Evolutionary conservation across 1,139 yeast genomes (phyloP).

Genomic region (Taphrina populina): DNA sequence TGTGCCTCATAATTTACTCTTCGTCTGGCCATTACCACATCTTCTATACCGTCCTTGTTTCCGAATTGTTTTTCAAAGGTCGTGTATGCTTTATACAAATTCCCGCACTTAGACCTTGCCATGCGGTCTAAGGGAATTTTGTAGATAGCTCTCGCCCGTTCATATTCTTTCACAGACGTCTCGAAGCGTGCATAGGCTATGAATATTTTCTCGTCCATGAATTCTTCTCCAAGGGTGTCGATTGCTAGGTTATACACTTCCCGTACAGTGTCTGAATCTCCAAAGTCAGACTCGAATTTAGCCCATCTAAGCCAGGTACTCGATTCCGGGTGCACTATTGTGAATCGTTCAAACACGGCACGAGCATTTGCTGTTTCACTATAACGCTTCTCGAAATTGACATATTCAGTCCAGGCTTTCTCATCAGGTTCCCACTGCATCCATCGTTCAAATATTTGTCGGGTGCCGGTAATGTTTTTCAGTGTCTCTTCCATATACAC

Average conservation of each 20-base stretch:
- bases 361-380: slow-evolving; percentile 61
- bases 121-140: slow-evolving; percentile 54
- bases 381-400: slow-evolving; percentile 69
- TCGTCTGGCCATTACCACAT: slow-evolving; percentile 56
- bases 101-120: slow-evolving; percentile 49
- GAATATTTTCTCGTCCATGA: slow-evolving; percentile 49
- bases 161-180: slow-evolving; percentile 58
- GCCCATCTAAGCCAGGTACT: slow-evolving; percentile 69
- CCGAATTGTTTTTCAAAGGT: slow-evolving; percentile 70
- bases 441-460: slow-evolving; percentile 78
- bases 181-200: slow-evolving; percentile 75
- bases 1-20: slow-evolving; percentile 55
- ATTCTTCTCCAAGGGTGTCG: slow-evolving; percentile 51
- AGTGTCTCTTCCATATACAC: slow-evolving; percentile 80
- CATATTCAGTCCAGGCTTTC: slow-evolving; percentile 72
- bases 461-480: slow-evolving; percentile 60
- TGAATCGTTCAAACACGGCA: slow-evolving; percentile 57
- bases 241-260: slow-evolving; percentile 67
- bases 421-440: slow-evolving; percentile 61
- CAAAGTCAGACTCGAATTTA: slow-evolving; percentile 58
- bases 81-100: slow-evolving; percentile 53
- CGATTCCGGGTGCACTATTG: slow-evolving; percentile 55
- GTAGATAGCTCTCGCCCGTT: slow-evolving; percentile 66
- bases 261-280: slow-evolving; percentile 53
- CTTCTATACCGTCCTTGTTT: slow-evolving; percentile 54